Evolutionary conservation across 2,329 filamentous ascomycete genomes (phyloP).

Genomic region (Lachnellula arida): DNA sequence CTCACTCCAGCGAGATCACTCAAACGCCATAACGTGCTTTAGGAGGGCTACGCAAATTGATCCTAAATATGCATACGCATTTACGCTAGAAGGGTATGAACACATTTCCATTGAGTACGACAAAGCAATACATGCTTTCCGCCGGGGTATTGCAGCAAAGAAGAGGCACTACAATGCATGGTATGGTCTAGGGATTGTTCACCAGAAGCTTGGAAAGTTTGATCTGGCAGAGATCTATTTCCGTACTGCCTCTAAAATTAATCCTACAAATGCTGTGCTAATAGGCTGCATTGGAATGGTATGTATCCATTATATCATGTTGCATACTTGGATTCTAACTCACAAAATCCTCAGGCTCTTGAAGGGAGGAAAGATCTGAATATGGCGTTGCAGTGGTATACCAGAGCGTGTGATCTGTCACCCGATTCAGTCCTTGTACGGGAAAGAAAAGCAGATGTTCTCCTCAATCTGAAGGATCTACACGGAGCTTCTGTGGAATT

Average conservation of each 20-base stretch:
- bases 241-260: background rate
- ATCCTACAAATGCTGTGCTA: background rate
- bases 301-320: background rate
- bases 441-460: conserved; percentile 1
- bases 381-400: background rate
- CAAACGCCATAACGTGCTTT: background rate
- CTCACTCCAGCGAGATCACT: background rate
- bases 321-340: background rate
- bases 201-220: background rate
- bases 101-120: background rate
- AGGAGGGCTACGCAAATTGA: background rate
- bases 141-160: background rate
- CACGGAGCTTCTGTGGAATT: background rate
- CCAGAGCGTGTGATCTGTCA: background rate
- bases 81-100: background rate
- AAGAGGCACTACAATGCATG: conserved; percentile 1
- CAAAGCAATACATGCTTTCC: background rate
- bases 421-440: background rate
- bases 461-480: background rate
- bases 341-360: background rate
- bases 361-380: background rate
- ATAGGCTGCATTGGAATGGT: conserved; percentile 2
- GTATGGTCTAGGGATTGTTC: conserved; percentile 1
- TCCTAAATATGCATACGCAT: background rate
- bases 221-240: background rate